Conservation (phyloP, 2,329 filamentous ascomycete species). For the Emmonsiellopsis sp. region DNA sequence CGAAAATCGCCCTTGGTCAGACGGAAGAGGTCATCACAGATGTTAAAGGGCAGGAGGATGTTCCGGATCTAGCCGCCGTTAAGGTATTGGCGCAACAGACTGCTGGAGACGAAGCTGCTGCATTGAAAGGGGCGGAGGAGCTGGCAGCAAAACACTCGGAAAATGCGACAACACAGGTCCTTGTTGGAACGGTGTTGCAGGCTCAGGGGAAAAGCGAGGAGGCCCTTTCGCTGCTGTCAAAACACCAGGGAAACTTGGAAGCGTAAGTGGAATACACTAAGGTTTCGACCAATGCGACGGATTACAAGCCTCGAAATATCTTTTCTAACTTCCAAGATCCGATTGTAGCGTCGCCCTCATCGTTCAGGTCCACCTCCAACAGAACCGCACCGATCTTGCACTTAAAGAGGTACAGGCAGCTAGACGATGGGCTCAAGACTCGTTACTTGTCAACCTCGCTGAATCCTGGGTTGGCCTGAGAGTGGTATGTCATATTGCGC, state of each 20-base stretch:
- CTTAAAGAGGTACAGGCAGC: conserved; percentile 80
- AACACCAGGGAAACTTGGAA: conserved; percentile 73
- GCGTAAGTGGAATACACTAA: conserved; percentile 47
- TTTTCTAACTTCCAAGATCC: neutral
- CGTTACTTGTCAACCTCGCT: conserved; percentile 81
- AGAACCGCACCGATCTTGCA: conserved; percentile 85
- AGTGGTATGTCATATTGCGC: conserved; percentile 48
- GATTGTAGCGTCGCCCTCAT: conserved; percentile 64
- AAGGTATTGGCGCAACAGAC: conserved; percentile 62
- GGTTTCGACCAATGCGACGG: neutral
- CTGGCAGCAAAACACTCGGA: conserved; percentile 59
- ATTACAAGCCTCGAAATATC: too few species aligned
- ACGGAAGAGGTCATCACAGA: conserved; percentile 62
- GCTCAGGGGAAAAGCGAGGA: conserved; percentile 73
- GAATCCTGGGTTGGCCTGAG: conserved; percentile 92
- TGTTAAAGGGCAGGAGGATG: conserved; percentile 52
- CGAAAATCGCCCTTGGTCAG: conserved; percentile 74
- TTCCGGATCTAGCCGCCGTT: conserved; percentile 67
- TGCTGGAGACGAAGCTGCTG: conserved; percentile 52
- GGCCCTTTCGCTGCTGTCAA: conserved; percentile 66
- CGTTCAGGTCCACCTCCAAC: conserved; percentile 82
- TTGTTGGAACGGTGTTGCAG: conserved; percentile 74
- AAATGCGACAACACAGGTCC: conserved; percentile 70
- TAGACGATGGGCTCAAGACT: conserved; percentile 91
- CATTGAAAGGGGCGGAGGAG: conserved; percentile 54